A percentile compares a stretch with the other conserved stretches of the same genome.
Conservation (phyloP, 768 basidiomycete species). For the Calocybe indica region DNA sequence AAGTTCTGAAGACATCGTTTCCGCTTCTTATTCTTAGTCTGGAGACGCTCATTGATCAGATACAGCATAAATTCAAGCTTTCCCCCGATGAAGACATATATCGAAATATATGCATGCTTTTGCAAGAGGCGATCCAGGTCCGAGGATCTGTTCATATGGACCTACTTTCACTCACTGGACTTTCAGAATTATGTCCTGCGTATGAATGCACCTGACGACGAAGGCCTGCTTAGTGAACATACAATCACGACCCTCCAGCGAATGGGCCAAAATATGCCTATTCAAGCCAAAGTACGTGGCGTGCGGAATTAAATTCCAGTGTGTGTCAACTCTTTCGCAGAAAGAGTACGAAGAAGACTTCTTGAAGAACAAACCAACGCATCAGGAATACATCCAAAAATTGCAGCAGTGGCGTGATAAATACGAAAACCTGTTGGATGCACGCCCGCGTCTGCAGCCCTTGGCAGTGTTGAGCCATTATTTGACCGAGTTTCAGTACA, state of each 20-base stretch:
- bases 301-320: background rate
- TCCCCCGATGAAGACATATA: slow-evolving; percentile 92
- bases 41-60: slow-evolving; percentile 97
- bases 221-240: slow-evolving; percentile 50
- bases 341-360: slow-evolving; percentile 92
- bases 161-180: background rate
- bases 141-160: background rate
- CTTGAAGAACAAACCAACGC: slow-evolving; percentile 65
- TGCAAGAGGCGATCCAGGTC: slow-evolving; percentile 85
- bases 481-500: slow-evolving; percentile 95
- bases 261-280: slow-evolving; percentile 54
- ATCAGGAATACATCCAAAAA: slow-evolving; percentile 83
- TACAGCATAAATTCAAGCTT: slow-evolving; percentile 83
- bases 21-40: slow-evolving; percentile 91
- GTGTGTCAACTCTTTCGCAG: slow-evolving; percentile 29
- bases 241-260: slow-evolving; percentile 54
- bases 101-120: slow-evolving; percentile 78
- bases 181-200: slow-evolving; percentile 62
- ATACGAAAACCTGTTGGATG: slow-evolving; percentile 80
- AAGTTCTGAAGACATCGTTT: slow-evolving; percentile 92
- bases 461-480: slow-evolving; percentile 88
- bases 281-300: slow-evolving; percentile 36
- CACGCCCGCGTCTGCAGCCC: slow-evolving; percentile 76
- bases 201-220: slow-evolving; percentile 63
- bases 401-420: slow-evolving; percentile 92